These are phyloP conservation scores for Capsella bursapastoris DNA, from an alignment of 345 rosid genomes.

Conservation along the genomic window DNA sequence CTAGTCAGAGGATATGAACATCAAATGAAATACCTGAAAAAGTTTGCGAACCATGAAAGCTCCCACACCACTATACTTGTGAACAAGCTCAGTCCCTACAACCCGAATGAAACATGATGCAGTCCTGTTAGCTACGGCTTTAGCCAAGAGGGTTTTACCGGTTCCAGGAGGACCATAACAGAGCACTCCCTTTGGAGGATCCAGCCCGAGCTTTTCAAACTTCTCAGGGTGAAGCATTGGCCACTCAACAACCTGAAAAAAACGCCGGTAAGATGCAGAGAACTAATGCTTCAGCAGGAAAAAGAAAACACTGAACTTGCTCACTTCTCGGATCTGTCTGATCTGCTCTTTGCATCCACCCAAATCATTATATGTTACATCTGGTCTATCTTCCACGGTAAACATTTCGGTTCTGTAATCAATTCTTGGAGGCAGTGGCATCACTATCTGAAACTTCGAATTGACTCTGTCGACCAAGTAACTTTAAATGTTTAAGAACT, in stretches of 20 bases:
- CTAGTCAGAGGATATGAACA: not conserved
- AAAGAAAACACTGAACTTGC: not conserved
- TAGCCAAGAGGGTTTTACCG: slow-evolving; percentile 18
- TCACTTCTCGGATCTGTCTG: slow-evolving; percentile 1
- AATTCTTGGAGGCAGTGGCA: slow-evolving; percentile 8
- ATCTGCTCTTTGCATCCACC: slow-evolving; percentile 9
- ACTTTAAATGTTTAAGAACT: not conserved
- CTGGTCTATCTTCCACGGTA: not conserved
- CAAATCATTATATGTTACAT: slow-evolving; percentile 7
- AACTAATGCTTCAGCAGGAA: not conserved
- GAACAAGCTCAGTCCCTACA: slow-evolving; percentile 10
- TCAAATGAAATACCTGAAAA: not conserved
- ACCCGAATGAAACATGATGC: slow-evolving; percentile 2
- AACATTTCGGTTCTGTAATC: not conserved
- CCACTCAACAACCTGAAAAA: slow-evolving; percentile 3
- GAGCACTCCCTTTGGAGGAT: slow-evolving; percentile 6
- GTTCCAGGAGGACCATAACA: slow-evolving; percentile 13
- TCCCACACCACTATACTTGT: not conserved
- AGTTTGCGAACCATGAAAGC: not conserved
- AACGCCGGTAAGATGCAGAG: not conserved
- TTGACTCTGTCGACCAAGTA: not conserved
- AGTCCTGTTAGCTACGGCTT: slow-evolving; percentile 4
- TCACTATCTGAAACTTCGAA: not conserved
- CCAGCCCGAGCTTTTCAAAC: not conserved
- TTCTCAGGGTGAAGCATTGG: slow-evolving; percentile 16